Conservation (phyloP, 1,284 basidiomycete genomes). For the Ceratobasidium sp. region DNA sequence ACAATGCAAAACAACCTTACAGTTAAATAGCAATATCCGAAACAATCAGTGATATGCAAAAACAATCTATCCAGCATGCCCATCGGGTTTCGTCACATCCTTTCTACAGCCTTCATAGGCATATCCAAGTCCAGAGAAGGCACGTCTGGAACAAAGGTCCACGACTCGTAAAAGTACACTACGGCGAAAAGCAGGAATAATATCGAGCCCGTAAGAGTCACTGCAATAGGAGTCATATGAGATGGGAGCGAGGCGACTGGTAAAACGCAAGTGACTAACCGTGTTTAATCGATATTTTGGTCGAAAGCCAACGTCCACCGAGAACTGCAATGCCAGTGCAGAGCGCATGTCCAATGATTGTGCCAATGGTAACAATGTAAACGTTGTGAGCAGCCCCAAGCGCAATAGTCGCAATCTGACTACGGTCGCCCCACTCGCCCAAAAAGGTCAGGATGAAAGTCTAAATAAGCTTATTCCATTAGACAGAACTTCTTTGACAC, state of each 20-base stretch:
- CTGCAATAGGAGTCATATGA: conserved; percentile 53
- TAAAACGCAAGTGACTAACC: conserved; percentile 61
- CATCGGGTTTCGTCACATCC: background rate
- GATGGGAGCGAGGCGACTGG: background rate
- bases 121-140: conserved; percentile 28
- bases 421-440: conserved; percentile 98
- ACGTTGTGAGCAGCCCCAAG: conserved; percentile 91
- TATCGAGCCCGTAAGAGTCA: conserved; percentile 82
- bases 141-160: conserved; percentile 36
- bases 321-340: conserved; percentile 92
- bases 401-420: conserved; percentile 97
- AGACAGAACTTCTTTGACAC: background rate
- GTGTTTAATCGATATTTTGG: conserved; percentile 93
- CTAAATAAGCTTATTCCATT: background rate
- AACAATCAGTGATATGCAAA: no score
- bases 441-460: conserved; percentile 91
- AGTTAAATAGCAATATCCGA: no score
- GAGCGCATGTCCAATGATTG: conserved; percentile 84
- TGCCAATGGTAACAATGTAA: conserved; percentile 86
- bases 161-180: conserved; percentile 77
- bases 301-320: conserved; percentile 89
- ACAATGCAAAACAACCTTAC: no score
- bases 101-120: conserved; percentile 23
- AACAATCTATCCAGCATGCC: background rate
- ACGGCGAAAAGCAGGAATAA: conserved; percentile 86